phyloP scores from a whole-genome alignment of 208 protist species.

The Wallacemonas sp. region DNA sequence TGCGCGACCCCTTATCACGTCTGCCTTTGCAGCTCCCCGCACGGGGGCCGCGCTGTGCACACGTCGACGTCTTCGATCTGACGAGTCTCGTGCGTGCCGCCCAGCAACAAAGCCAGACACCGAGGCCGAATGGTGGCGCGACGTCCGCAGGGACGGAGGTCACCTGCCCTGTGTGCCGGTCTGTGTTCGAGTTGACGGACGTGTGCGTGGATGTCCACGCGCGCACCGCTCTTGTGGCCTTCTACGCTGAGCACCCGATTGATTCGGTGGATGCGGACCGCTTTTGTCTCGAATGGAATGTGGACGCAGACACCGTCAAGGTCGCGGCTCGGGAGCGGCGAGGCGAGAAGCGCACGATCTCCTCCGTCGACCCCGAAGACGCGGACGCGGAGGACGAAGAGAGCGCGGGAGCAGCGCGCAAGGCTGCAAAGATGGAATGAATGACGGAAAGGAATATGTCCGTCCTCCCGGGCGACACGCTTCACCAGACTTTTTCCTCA shows the following conservation, averaged over 20 bases:
- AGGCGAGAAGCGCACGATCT: not conserved
- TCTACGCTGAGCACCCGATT: not conserved
- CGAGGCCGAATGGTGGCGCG: too few species aligned
- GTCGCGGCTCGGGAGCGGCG: not conserved
- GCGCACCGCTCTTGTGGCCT: not conserved
- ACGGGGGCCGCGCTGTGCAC: conserved; percentile 50
- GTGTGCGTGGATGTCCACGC: not conserved
- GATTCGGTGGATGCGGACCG: not conserved
- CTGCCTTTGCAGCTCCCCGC: conserved; percentile 46
- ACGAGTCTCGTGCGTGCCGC: conserved; percentile 52
- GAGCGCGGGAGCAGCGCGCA: not conserved
- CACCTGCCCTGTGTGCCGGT: not conserved
- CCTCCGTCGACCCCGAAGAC: not conserved
- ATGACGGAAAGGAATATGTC: too few species aligned
- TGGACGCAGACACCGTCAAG: not conserved
- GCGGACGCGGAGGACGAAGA: not conserved
- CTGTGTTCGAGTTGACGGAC: not conserved
- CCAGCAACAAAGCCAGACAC: too few species aligned
- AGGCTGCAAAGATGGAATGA: not conserved
- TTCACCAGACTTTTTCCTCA: too few species aligned
- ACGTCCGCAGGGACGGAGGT: not conserved
- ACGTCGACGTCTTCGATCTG: conserved; percentile 82
- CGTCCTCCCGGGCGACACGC: too few species aligned
- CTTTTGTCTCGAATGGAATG: not conserved
- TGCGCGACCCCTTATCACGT: conserved; percentile 68